Percentiles rank a stretch among this genome's conserved stretches.
These are phyloP conservation scores for Fusarium nelsonii DNA, from an alignment of 2,329 filamentous ascomycete genomes.

Conservation along the genomic window DNA sequence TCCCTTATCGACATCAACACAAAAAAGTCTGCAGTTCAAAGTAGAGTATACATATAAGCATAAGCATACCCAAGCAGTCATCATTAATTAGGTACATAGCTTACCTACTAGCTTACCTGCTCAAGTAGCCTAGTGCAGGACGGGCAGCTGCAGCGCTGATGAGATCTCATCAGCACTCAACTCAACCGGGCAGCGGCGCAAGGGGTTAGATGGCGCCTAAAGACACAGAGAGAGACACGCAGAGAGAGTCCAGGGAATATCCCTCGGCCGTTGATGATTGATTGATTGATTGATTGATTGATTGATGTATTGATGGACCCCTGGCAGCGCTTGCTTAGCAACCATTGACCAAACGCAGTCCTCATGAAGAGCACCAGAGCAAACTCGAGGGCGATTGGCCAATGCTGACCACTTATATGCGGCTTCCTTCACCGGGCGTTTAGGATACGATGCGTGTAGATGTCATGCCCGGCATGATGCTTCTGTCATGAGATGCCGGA, in stretches of 20 bases:
- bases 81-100: neutral
- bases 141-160: conserved; percentile 34
- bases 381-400: conserved; percentile 40
- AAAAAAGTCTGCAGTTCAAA: neutral
- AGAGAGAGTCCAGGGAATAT: conserved; percentile 23
- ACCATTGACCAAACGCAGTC: conserved; percentile 39
- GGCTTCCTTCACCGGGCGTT: conserved; percentile 23
- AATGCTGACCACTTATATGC: conserved; percentile 20
- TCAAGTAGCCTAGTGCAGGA: neutral
- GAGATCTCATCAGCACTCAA: conserved; percentile 39
- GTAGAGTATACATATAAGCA: neutral
- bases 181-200: conserved; percentile 39
- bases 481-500: conserved; percentile 36
- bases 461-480: conserved; percentile 31
- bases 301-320: conserved; percentile 9
- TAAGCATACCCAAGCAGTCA: neutral
- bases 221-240: conserved; percentile 9
- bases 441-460: conserved; percentile 16
- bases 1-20: neutral
- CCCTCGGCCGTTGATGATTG: conserved; percentile 19
- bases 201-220: conserved; percentile 29
- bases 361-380: conserved; percentile 12
- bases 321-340: conserved; percentile 46
- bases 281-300: conserved; percentile 9
- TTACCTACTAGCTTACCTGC: neutral